These are phyloP conservation scores for Yarrowia sp. DNA, from an alignment of 805 yeast species.

Conservation along the genomic window DNA sequence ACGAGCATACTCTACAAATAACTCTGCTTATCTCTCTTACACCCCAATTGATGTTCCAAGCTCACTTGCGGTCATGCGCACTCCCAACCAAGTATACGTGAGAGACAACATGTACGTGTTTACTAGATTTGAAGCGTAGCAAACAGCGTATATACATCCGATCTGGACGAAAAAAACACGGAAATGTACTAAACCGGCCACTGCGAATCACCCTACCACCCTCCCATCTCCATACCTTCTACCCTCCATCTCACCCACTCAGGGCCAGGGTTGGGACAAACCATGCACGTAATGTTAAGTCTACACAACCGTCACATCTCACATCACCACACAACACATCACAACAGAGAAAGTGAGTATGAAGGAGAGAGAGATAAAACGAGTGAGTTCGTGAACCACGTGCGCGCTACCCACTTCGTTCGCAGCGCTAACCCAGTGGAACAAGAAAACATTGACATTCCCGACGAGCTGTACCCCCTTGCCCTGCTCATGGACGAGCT, in stretches of 20 bases:
- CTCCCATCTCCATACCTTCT: not conserved
- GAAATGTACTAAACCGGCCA: too few relatives aligned
- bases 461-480: slow-evolving; percentile 78
- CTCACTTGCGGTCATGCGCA: too few relatives aligned
- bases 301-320: not conserved
- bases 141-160: too few relatives aligned
- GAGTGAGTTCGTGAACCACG: not conserved
- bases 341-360: slow-evolving; percentile 18
- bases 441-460: slow-evolving; percentile 25
- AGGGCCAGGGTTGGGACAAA: slow-evolving; percentile 24
- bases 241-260: not conserved
- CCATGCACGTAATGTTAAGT: slow-evolving; percentile 1
- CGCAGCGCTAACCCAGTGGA: slow-evolving; percentile 17
- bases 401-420: not conserved
- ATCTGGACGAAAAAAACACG: not conserved
- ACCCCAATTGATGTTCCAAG: not conserved
- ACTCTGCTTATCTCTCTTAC: not conserved
- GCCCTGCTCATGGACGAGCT: slow-evolving; percentile 96
- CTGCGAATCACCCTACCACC: not conserved
- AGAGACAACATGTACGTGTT: slow-evolving; percentile 23
- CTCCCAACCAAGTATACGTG: too few relatives aligned
- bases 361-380: not conserved
- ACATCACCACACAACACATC: slow-evolving; percentile 14
- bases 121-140: not conserved
- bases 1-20: too few relatives aligned